Evolutionary conservation across 257 asterid species (phyloP).

Genomic region (Striga asiatica): DNA sequence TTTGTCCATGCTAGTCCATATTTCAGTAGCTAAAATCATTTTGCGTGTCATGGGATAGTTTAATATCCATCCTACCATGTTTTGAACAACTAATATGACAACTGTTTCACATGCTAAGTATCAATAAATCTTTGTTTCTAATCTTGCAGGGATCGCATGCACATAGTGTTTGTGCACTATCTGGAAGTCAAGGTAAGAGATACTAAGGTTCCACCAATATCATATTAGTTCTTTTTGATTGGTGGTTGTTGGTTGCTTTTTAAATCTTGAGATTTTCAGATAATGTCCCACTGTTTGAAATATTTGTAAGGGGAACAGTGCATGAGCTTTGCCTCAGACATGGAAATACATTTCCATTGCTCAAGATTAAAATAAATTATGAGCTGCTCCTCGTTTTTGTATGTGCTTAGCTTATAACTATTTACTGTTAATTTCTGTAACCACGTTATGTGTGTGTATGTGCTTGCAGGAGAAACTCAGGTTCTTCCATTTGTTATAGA

Average conservation of each 20-base stretch:
- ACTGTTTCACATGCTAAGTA: background rate
- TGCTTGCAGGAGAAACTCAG: background rate
- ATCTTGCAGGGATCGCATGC: constrained; percentile 80
- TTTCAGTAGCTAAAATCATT: background rate
- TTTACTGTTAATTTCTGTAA: background rate
- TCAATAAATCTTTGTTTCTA: constrained; percentile 17
- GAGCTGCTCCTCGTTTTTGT: background rate
- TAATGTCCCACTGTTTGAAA: background rate
- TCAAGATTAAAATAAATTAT: constrained; percentile 1
- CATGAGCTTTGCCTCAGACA: constrained; percentile 2
- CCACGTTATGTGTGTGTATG: background rate
- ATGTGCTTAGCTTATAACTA: background rate
- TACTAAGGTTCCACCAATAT: constrained; percentile 1
- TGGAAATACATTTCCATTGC: constrained; percentile 9
- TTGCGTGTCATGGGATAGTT: background rate
- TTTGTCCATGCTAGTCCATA: background rate
- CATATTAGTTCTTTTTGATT: background rate
- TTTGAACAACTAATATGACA: background rate
- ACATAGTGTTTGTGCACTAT: constrained; percentile 83
- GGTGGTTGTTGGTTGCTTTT: background rate
- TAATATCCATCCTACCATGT: background rate
- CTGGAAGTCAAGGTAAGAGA: constrained; percentile 79
- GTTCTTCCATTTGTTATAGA: background rate
- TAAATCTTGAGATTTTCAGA: background rate
- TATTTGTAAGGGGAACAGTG: background rate